Evolutionary conservation across 208 protist species (phyloP), one percentile per base, ranked within the genome.

Genomic region (Herpetomonas samuelpessoai): DNA sequence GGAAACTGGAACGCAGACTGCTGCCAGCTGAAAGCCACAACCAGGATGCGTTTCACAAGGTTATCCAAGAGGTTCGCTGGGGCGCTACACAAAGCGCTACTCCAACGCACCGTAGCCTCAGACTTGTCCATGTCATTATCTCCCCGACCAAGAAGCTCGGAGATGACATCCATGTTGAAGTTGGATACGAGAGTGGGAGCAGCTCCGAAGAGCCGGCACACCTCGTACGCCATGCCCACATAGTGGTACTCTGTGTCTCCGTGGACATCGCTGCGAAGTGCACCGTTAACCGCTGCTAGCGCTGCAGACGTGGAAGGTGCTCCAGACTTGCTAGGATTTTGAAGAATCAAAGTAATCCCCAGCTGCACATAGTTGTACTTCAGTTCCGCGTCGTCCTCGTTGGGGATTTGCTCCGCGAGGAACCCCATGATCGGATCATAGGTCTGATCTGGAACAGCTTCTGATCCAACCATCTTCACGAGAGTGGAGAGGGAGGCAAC

Each of bases 1-100:
- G 76, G 76, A 60, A 79, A 88, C 38, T 63, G 57, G 57, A 49
- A 56, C 25, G 74, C 73, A 19, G 74, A 39, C 52, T 79, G 75
- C 46, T 77, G 73, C 86, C 86, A 93, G 57, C 86, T 93, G 57
- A 75, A 86, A n/a, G 88, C 59, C 16, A 93, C 50, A 35, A 75
- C 68, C 48, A 93, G 66, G 16, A 71, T 64, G 44, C 65, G 31
- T 21, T 76, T 72, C 29, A 87, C 31, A 9, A 79, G 46, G 9
- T 24, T 65, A 9, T 61, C 39, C 22, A 86, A 69, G 38, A 69
- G 39, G 26, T 81, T 74, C 41, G 72, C 60, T 25, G 57, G 30
- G 14, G 58, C 31, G n/a, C 69, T 67, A 3, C 51, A 45, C 1
- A 90, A 52, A 45, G 81, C 82, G 38, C 78, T 68, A 28, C 74